A percentile compares a stretch with the other conserved stretches of the same genome.
Conservation (phyloP, 106 monocot genomes). For the Allium sativum region DNA sequence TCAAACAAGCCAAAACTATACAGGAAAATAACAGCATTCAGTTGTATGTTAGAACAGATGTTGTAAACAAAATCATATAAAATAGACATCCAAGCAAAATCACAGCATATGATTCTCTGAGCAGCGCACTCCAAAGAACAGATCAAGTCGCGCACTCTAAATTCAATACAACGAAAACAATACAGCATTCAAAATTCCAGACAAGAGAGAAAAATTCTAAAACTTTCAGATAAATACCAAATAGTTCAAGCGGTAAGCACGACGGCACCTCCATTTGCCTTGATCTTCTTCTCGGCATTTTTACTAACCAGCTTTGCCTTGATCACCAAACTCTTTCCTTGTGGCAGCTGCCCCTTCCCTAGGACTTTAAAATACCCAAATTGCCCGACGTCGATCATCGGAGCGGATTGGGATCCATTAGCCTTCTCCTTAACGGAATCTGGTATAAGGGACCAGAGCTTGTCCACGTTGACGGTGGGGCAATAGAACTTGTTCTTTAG, state of each 20-base stretch:
- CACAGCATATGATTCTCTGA: too few relatives aligned
- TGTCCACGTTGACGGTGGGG: conserved; percentile 34
- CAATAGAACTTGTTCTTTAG: conserved; percentile 40
- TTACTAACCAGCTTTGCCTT: conserved; percentile 42
- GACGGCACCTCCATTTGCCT: conserved; percentile 29
- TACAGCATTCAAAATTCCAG: too few relatives aligned
- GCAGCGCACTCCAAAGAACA: too few relatives aligned
- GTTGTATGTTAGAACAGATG: too few relatives aligned
- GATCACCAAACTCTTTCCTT: conserved; percentile 21
- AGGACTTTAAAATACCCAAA: conserved; percentile 37
- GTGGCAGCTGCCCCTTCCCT: conserved; percentile 30
- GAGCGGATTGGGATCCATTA: conserved; percentile 5
- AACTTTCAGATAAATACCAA: too few relatives aligned
- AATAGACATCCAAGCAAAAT: too few relatives aligned
- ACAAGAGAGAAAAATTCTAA: too few relatives aligned
- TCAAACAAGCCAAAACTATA: too few relatives aligned
- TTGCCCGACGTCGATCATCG: conserved; percentile 33
- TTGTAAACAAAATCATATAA: too few relatives aligned
- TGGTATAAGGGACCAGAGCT: conserved; percentile 40
- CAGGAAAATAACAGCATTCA: too few relatives aligned
- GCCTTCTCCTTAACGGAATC: conserved; percentile 28
- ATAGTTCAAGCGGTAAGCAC: conserved; percentile 26
- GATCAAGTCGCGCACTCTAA: too few relatives aligned
- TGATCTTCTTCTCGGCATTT: conserved; percentile 40
- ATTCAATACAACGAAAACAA: too few relatives aligned